Conservation (phyloP, 257 asterid genomes). For the Verbascum thapsus region DNA sequence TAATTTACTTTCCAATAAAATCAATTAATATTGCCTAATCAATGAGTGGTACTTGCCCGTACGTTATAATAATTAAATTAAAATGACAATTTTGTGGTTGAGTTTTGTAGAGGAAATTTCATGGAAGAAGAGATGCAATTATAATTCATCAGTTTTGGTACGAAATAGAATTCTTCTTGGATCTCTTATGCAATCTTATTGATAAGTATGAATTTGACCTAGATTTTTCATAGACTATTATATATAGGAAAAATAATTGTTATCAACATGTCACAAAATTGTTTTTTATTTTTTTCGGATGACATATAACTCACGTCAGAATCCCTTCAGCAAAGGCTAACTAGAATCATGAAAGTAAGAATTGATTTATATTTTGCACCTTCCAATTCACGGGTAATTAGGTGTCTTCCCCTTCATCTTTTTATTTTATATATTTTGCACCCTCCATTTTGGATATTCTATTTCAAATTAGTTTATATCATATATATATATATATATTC, state of each 20-base stretch:
- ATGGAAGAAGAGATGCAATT: conserved; percentile 16
- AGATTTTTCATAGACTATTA: not conserved
- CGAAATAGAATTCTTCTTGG: too few relatives aligned
- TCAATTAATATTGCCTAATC: conserved; percentile 2
- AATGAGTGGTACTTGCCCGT: conserved; percentile 11
- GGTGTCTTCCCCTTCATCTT: too few relatives aligned
- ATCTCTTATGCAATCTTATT: too few relatives aligned
- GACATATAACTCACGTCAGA: conserved; percentile 1
- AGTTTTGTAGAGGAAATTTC: conserved; percentile 16
- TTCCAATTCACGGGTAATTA: too few relatives aligned
- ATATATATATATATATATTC: too few relatives aligned
- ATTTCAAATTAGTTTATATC: too few relatives aligned
- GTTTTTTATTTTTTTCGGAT: not conserved
- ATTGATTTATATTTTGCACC: too few relatives aligned
- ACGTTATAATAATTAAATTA: not conserved
- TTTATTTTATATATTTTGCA: too few relatives aligned
- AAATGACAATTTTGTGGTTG: not conserved
- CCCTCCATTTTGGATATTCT: too few relatives aligned
- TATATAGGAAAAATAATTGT: not conserved
- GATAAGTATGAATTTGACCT: too few relatives aligned
- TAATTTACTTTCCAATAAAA: not conserved
- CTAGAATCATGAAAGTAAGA: too few relatives aligned
- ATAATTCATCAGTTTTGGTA: too few relatives aligned
- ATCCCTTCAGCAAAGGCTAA: not conserved
- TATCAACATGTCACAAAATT: not conserved